Conservation (phyloP, 371 early-diverging fungal genomes). For the Cokeromyces recurvatus region DNA sequence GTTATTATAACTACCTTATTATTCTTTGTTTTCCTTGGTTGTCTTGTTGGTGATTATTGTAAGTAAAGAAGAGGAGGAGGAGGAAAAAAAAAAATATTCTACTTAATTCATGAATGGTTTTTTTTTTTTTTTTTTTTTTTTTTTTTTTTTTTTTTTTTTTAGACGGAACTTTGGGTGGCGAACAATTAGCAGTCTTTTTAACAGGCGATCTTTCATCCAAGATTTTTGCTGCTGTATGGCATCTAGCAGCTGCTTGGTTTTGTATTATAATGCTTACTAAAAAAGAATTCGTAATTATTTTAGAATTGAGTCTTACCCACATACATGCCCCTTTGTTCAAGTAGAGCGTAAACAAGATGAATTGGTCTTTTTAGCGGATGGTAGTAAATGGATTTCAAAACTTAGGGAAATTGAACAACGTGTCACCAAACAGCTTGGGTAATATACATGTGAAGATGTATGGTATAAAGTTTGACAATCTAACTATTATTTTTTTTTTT, state of each 20-base stretch:
- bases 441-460: not conserved
- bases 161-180: slow-evolving; percentile 40
- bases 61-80: slow-evolving; percentile 22
- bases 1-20: slow-evolving; percentile 51
- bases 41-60: slow-evolving; percentile 73
- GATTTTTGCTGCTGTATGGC: slow-evolving; percentile 66
- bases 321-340: slow-evolving; percentile 51
- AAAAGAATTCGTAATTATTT: slow-evolving; percentile 56
- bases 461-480: too few relatives aligned
- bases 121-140: not conserved
- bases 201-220: slow-evolving; percentile 51
- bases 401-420: slow-evolving; percentile 24
- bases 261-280: slow-evolving; percentile 37
- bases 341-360: slow-evolving; percentile 55
- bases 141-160: not conserved
- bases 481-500: too few relatives aligned
- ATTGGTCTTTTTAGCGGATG: slow-evolving; percentile 50
- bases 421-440: slow-evolving; percentile 11
- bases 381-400: slow-evolving; percentile 28
- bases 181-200: slow-evolving; percentile 38
- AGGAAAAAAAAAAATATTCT: not conserved
- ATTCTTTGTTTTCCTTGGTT: slow-evolving; percentile 62
- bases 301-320: slow-evolving; percentile 45
- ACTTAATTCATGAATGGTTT: too few relatives aligned
- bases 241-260: slow-evolving; percentile 60